These are phyloP conservation scores for Euphrasia arctica DNA, from an alignment of 305 asterid species.

Conservation along the genomic window DNA sequence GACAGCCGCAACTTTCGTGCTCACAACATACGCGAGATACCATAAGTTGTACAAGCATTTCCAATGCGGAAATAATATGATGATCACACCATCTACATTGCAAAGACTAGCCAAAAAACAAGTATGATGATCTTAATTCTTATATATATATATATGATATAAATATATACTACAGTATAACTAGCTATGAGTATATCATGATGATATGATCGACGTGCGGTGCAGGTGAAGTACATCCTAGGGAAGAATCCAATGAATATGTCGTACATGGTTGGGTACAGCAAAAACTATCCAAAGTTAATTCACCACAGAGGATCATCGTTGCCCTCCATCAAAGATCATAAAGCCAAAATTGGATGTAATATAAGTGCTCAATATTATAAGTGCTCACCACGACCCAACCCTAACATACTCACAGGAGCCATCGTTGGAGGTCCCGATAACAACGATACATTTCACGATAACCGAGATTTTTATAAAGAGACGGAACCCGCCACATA, in stretches of 20 bases:
- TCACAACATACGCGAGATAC: slow-evolving; percentile 76
- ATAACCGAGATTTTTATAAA: too few species aligned
- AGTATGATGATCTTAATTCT: slow-evolving; percentile 33
- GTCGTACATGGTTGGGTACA: slow-evolving; percentile 97
- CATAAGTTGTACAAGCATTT: slow-evolving; percentile 36
- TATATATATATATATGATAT: too few species aligned
- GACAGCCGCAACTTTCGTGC: slow-evolving; percentile 65
- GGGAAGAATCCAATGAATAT: slow-evolving; percentile 56
- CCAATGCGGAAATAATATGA: slow-evolving; percentile 44
- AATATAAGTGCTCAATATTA: slow-evolving; percentile 53
- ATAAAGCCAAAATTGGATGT: slow-evolving; percentile 52
- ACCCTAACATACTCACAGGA: slow-evolving; percentile 53
- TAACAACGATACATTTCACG: too few species aligned
- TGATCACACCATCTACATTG: slow-evolving; percentile 38
- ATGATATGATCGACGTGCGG: too few species aligned
- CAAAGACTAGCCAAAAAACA: slow-evolving; percentile 52
- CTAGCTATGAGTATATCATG: too few species aligned
- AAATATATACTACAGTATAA: too few species aligned
- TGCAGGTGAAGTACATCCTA: too few species aligned
- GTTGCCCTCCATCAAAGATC: slow-evolving; percentile 22
- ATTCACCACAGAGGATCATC: slow-evolving; percentile 80
- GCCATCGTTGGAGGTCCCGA: too few species aligned
- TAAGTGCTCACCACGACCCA: slow-evolving; percentile 45
- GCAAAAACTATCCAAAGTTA: slow-evolving; percentile 55
- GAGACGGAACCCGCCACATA: too few species aligned